These are phyloP conservation scores for Daldinia vernicosa DNA, from an alignment of 495 filamentous ascomycete species.

Conservation along the genomic window DNA sequence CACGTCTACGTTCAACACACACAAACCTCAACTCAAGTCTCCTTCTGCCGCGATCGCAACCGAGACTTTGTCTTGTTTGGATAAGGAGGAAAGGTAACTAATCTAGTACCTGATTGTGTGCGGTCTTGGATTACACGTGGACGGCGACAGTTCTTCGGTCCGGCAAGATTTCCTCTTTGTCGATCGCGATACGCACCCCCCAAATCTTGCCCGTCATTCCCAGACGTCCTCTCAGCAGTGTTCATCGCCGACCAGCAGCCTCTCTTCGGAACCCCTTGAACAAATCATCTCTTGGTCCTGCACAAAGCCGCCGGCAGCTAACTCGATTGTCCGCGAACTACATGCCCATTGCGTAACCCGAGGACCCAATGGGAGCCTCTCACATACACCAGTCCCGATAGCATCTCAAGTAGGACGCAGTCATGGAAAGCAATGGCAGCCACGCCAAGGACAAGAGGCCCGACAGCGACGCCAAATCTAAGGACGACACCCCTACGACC, in stretches of 20 bases:
- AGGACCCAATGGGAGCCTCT: constrained; percentile 58
- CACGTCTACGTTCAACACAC: constrained; percentile 2
- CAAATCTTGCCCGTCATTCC: constrained; percentile 25
- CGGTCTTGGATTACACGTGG: constrained; percentile 40
- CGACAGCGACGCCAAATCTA: constrained; percentile 56
- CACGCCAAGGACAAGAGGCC: constrained; percentile 61
- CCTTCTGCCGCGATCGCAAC: constrained; percentile 38
- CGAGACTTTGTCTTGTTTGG: constrained; percentile 39
- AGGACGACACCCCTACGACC: constrained; percentile 53
- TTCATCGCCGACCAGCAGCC: constrained; percentile 37
- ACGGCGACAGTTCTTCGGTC: constrained; percentile 37
- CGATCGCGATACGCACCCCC: constrained; percentile 43
- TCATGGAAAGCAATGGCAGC: constrained; percentile 55
- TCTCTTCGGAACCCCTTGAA: constrained; percentile 37
- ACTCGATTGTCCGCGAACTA: constrained; percentile 59
- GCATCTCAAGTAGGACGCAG: constrained; percentile 47
- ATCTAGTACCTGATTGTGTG: constrained; percentile 24
- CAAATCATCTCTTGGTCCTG: constrained; percentile 51
- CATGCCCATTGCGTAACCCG: constrained; percentile 61
- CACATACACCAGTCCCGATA: constrained; percentile 45
- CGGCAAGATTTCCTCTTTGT: constrained; percentile 38
- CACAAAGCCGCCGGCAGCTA: constrained; percentile 58
- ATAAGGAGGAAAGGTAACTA: constrained; percentile 17
- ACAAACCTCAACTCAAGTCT: background rate
- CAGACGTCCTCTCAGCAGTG: constrained; percentile 19